Base-by-base conservation (phyloP, 2,329 filamentous ascomycete species). In the Xylariaceae sp. region DNA sequence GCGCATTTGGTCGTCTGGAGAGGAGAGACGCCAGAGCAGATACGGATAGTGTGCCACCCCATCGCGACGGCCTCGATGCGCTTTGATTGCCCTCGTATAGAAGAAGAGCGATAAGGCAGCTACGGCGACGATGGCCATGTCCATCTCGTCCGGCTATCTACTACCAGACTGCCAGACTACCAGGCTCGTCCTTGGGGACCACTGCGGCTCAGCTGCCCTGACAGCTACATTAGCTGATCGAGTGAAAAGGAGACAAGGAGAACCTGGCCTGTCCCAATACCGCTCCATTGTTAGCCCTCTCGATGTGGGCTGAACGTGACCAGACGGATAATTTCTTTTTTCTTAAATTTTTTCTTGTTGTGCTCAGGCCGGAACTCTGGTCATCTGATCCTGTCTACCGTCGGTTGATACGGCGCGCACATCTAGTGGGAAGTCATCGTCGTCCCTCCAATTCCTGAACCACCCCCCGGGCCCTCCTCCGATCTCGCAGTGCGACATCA, bases 291-390 rank as follows among this genome's bases (percentile, higher is more conserved):
- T 29, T 29, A 29, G 27, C 15, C 27, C 13, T 15, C 18, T 15
- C 12, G 13, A 29, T 29, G 27, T 29, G 13, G 18, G 27, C 27
- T 10, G 27, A 29, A 29, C 27, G 27, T 29, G 27, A 29, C 15
- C 27, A 29, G 7, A 12, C 12, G 11, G 15, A 9, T 29, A 29
- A 15, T 17, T 9, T 29, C 18, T n/a, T 12, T 7, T 12, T 11
- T 29, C 27, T 6, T 15, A n/a, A 26, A 13, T 26, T 14, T 6
- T 8, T 13, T 29, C 27, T 17, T 16, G 18, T 17, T 14, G 10
- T 14, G 24, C n/a, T 26, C 15, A 13, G 5, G 12, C 24, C 24
- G 12, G 24, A 14, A 12, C 7, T 8, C 5, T 11, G 15, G 12
- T 26, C 24, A 11, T 26, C 12, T 14, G 24, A 13, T 11, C 24